Percentiles rank a stretch among this genome's conserved stretches.
Evolutionary conservation across 192 early-diverging fungal species (phyloP).

Genomic region (Coemansia furcata): DNA sequence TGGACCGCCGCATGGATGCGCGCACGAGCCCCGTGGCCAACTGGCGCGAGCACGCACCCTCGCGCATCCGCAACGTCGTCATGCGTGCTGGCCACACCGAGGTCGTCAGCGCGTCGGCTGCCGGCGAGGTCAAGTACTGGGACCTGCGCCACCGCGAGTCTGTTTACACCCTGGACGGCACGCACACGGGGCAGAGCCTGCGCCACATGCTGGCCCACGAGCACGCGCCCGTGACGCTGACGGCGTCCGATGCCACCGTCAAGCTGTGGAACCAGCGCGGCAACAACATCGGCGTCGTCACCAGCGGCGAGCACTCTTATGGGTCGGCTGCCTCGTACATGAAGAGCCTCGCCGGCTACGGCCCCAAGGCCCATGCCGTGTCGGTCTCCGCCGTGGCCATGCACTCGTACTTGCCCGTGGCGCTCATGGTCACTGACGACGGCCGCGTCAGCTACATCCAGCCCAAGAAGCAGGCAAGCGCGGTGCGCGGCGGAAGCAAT

Average conservation of each 20-base stretch:
- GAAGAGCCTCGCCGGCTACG: constrained; percentile 42
- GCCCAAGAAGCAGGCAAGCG: constrained; percentile 9
- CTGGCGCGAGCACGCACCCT: constrained; percentile 44
- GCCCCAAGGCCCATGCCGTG: neutral
- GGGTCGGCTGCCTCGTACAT: constrained; percentile 29
- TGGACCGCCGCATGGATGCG: constrained; percentile 43
- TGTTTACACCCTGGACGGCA: constrained; percentile 24
- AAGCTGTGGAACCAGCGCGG: constrained; percentile 53
- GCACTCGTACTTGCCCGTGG: constrained; percentile 44
- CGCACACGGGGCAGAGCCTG: constrained; percentile 26
- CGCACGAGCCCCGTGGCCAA: constrained; percentile 31
- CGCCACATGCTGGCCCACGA: constrained; percentile 47
- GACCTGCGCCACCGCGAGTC: constrained; percentile 40
- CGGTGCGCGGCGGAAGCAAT: neutral
- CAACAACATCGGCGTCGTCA: constrained; percentile 36
- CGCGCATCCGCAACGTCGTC: constrained; percentile 25
- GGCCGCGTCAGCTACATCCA: constrained; percentile 48
- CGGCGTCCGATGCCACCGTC: constrained; percentile 36
- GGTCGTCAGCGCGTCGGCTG: constrained; percentile 40
- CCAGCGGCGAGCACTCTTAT: constrained; percentile 17
- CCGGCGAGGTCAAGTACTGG: constrained; percentile 50
- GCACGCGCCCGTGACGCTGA: constrained; percentile 39
- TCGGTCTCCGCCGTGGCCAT: constrained; percentile 22
- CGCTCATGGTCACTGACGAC: constrained; percentile 44
- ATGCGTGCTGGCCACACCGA: constrained; percentile 40